Evolutionary conservation across 352 stramenopile genomes (phyloP).

Genomic region (Phytophthora pisi): DNA sequence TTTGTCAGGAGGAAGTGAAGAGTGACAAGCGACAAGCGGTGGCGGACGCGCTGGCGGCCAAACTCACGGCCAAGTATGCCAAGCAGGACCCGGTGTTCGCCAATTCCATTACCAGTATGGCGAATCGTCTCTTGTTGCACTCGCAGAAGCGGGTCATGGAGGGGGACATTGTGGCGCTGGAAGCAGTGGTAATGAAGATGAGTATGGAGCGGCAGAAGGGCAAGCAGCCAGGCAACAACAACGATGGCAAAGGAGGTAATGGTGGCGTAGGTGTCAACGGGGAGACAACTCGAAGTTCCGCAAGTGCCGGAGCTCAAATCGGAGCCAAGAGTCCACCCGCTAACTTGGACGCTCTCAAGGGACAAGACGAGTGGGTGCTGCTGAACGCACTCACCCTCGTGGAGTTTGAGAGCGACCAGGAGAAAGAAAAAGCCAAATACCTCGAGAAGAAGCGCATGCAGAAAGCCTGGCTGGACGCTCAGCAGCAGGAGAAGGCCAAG

Average conservation of each 20-base stretch:
- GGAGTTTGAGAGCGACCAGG: constrained; percentile 68
- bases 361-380: constrained; percentile 75
- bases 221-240: constrained; percentile 14
- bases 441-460: constrained; percentile 66
- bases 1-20: constrained; percentile 54
- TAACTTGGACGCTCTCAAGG: constrained; percentile 38
- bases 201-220: constrained; percentile 50
- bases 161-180: constrained; percentile 63
- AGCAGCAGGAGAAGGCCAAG: constrained; percentile 54
- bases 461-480: constrained; percentile 66
- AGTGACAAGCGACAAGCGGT: constrained; percentile 69
- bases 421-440: constrained; percentile 42
- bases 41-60: constrained; percentile 54
- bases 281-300: neutral
- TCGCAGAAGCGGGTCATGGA: constrained; percentile 59
- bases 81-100: constrained; percentile 59
- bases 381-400: constrained; percentile 77
- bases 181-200: constrained; percentile 72
- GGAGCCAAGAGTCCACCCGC: constrained; percentile 21
- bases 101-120: constrained; percentile 61
- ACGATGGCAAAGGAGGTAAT: constrained; percentile 7
- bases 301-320: constrained; percentile 11
- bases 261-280: constrained; percentile 5
- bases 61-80: constrained; percentile 63
- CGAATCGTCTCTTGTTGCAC: constrained; percentile 56